Conservation (phyloP, 2,329 filamentous ascomycete species). For the Fusarium secorum region DNA sequence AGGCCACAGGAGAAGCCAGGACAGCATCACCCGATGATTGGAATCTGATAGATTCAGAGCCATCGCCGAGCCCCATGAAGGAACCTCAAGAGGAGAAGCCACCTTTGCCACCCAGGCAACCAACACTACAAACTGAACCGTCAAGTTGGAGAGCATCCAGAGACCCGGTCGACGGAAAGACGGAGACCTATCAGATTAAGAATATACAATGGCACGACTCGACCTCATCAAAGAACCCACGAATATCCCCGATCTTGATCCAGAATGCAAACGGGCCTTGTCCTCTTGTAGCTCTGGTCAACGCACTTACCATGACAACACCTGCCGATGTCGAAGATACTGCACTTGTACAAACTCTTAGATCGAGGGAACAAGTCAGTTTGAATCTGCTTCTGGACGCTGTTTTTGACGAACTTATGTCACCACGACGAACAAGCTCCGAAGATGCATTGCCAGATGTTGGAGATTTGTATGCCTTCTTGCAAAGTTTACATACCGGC, state of each 20-base stretch:
- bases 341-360: conserved; percentile 78
- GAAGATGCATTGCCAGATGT: conserved; percentile 81
- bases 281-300: conserved; percentile 90
- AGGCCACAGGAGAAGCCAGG: conserved; percentile 37
- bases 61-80: conserved; percentile 32
- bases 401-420: conserved; percentile 93
- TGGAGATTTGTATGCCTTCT: conserved; percentile 84
- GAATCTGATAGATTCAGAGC: conserved; percentile 59
- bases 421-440: conserved; percentile 69
- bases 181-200: conserved; percentile 92
- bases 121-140: conserved; percentile 34
- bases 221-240: conserved; percentile 64
- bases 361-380: conserved; percentile 85
- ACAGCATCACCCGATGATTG: conserved; percentile 53
- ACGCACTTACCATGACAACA: conserved; percentile 86
- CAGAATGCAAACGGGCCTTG: conserved; percentile 97
- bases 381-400: conserved; percentile 85
- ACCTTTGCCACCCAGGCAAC: conserved; percentile 50
- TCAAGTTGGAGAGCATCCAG: conserved; percentile 51
- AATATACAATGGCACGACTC: conserved; percentile 85
- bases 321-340: conserved; percentile 68
- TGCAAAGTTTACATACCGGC: conserved; percentile 88
- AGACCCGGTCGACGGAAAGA: conserved; percentile 55
- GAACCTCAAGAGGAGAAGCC: conserved; percentile 41
- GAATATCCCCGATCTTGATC: conserved; percentile 85